A percentile compares a stretch with the other conserved stretches of the same genome.
Evolutionary conservation across 164 flowering plant species (phyloP).

Genomic region (Santalum album): DNA sequence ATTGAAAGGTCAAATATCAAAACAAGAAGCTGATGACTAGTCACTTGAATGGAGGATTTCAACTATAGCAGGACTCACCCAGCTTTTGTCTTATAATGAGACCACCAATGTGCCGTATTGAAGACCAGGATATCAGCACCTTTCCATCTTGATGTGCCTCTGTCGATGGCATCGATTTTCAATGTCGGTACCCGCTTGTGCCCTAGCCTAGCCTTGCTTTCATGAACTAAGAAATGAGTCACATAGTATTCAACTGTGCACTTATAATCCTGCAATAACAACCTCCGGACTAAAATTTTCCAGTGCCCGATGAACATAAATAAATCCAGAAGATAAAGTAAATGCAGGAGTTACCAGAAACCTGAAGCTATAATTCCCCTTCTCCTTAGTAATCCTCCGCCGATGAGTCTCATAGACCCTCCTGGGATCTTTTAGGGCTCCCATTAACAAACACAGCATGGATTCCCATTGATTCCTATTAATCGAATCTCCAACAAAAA

Average conservation of each 20-base stretch:
- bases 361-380: constrained; percentile 74
- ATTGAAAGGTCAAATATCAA: too few relatives aligned
- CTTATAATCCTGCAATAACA: constrained; percentile 59
- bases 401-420: constrained; percentile 74
- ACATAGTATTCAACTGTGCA: constrained; percentile 92
- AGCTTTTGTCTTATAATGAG: constrained; percentile 86
- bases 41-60: too few relatives aligned
- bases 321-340: too few relatives aligned
- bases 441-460: constrained; percentile 79
- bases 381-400: constrained; percentile 71
- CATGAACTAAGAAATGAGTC: constrained; percentile 79
- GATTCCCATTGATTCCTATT: constrained; percentile 99
- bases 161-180: constrained; percentile 71
- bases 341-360: constrained; percentile 55
- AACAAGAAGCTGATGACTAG: too few relatives aligned
- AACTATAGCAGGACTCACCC: constrained; percentile 53
- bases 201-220: constrained; percentile 76
- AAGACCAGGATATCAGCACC: constrained; percentile 91
- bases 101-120: constrained; percentile 99
- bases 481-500: constrained; percentile 95
- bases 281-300: constrained; percentile 4
- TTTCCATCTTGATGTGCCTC: constrained; percentile 80
- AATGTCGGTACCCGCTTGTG: constrained; percentile 56
- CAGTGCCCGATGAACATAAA: too few relatives aligned
- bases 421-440: constrained; percentile 68